Conservation (phyloP, 257 asterid genomes). For the Solanum dulcamara region DNA sequence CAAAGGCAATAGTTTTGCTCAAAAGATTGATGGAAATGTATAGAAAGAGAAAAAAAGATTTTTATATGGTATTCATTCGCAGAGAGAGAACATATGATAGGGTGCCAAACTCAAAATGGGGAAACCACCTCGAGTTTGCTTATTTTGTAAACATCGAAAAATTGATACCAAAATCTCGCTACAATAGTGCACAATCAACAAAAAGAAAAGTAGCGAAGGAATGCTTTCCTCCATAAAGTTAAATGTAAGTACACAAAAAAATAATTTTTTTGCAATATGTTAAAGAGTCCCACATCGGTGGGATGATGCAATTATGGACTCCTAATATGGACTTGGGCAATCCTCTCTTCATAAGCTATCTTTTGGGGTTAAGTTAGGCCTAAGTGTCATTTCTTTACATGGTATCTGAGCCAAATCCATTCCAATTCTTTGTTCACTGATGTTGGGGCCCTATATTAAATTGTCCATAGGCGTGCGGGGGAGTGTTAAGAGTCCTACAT, state of each 20-base stretch:
- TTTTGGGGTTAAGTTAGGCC: not conserved
- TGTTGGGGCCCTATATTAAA: not conserved
- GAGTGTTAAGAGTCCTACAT: not conserved
- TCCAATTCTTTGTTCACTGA: not conserved
- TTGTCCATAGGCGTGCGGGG: not conserved
- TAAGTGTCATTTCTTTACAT: not conserved
- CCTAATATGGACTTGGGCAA: not conserved
- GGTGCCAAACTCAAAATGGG: too few species aligned
- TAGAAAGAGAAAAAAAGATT: too few species aligned
- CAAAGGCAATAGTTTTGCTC: not conserved
- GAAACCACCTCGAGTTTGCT: too few species aligned
- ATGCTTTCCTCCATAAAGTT: too few species aligned
- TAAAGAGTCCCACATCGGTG: too few species aligned
- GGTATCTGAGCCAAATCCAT: not conserved
- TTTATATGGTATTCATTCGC: not conserved
- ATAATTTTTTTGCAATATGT: too few species aligned
- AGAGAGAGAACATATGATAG: not conserved
- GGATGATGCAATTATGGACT: not conserved
- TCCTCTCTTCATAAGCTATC: not conserved
- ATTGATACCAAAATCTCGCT: too few species aligned
- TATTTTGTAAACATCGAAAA: too few species aligned
- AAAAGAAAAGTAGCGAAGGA: too few species aligned
- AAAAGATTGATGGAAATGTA: not conserved
- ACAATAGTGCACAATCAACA: too few species aligned
- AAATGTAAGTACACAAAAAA: too few species aligned